Base-by-base conservation (phyloP, 2,329 filamentous ascomycete genomes). In the Gaeumannomyces sp. region DNA sequence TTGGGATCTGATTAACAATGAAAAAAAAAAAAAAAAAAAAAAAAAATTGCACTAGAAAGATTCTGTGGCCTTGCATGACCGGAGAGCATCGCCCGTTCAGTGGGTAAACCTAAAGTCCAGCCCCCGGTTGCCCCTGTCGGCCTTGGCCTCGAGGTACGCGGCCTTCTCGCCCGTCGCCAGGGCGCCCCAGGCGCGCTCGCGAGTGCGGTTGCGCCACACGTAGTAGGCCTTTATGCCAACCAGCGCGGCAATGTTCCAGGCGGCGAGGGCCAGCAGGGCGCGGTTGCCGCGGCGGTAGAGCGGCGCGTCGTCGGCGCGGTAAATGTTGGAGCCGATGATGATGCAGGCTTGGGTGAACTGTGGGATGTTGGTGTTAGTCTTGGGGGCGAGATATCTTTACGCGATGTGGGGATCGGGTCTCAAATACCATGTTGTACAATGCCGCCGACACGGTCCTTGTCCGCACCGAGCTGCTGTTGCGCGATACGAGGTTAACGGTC, bases 381-480 rank as follows among this genome's bases (percentile, higher is more conserved):
- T 29, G 3, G 3, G 29, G 3, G 29, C 29, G 6, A 29, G 29
- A 29, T 29, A 11, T 33, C 29, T 31, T 2, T 33, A 3, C 11
- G 33, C 11, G 13, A 35, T 35, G 33, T 13, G 11, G 33, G 33
- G 11, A 33, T 10, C 4, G 16, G 38, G 16, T 1, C 10, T 45
- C 19, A 45, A 16, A 4, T 22, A 45, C 38, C 79, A 83, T 83
- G 70, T 89, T 89, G 75, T 89, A 89, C 11, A 87, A 67, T 0
- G 85, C 86, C 0, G 82, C 81, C 0, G 83, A 83, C 14, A 89
- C 84, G 0, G 87, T 85, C 3, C 87, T 76, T 0, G 86, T 89
- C 2, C 85, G 79, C 1, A 89, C 86, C 2, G 82, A 81, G 33
- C 85, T 85, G 1, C 85, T 82, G 70, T 89, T 89, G 63, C 85